Conservation (phyloP, 345 rosid genomes). For the thale cress (Arabidopsis thaliana) region TAIR10.1 NC_003070.9:23186001-23186500, state of each 20-base stretch:
- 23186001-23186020: background rate
- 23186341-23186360: background rate
- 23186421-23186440: slow-evolving; percentile 16
- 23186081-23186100: slow-evolving; percentile 27
- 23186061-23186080: slow-evolving; percentile 7
- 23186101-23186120: slow-evolving; percentile 4
- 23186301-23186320: background rate
- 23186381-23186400: background rate
- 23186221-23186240: background rate
- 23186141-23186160: background rate
- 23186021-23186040: background rate
- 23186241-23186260: background rate
- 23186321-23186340: background rate
- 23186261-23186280: background rate
- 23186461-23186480: slow-evolving; percentile 44
- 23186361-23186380: slow-evolving; percentile 23
- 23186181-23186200: background rate
- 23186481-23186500: slow-evolving; percentile 27
- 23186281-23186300: background rate
- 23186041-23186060: slow-evolving; percentile 20
- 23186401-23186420: slow-evolving; percentile 22
- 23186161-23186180: background rate
- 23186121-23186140: slow-evolving; percentile 31
- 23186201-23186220: slow-evolving; percentile 6
- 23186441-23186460: slow-evolving; percentile 32